These are phyloP conservation scores for Sporisorium reilianum DNA, from an alignment of 1,284 basidiomycete genomes.

Conservation along the genomic window DNA sequence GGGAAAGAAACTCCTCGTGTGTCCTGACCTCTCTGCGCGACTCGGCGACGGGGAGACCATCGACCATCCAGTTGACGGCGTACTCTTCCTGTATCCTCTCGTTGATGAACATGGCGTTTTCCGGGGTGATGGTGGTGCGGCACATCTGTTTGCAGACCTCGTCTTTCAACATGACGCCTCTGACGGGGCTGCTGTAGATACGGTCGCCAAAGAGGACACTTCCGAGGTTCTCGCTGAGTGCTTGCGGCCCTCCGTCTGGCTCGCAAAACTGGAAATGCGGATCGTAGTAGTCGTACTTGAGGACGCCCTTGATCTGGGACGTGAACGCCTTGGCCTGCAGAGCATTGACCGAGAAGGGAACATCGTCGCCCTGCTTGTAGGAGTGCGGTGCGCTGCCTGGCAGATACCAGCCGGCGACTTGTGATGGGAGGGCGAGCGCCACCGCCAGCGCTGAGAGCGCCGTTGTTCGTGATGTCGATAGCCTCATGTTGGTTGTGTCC, in stretches of 20 bases:
- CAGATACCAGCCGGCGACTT: constrained; percentile 65
- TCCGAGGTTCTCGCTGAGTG: constrained; percentile 88
- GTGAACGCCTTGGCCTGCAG: constrained; percentile 67
- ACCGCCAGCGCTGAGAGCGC: constrained; percentile 24
- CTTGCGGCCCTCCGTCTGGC: constrained; percentile 80
- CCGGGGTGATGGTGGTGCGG: constrained; percentile 75
- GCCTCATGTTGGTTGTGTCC: constrained; percentile 19
- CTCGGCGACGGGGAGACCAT: constrained; percentile 87
- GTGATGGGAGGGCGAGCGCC: constrained; percentile 23
- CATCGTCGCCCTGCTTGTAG: constrained; percentile 65
- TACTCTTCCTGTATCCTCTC: constrained; percentile 92
- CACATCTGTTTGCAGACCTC: constrained; percentile 84
- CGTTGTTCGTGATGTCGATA: constrained; percentile 14
- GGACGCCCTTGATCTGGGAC: constrained; percentile 61
- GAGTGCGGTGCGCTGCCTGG: constrained; percentile 70
- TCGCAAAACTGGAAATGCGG: constrained; percentile 86
- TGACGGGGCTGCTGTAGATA: constrained; percentile 89
- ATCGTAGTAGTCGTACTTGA: constrained; percentile 81
- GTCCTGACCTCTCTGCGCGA: constrained; percentile 66
- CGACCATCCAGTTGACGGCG: constrained; percentile 92
- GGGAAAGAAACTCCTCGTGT: constrained; percentile 73
- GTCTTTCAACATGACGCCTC: constrained; percentile 81
- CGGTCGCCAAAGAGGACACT: constrained; percentile 95
- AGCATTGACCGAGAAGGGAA: constrained; percentile 68
- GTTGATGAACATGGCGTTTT: constrained; percentile 89